Evolutionary conservation across 345 rosid genomes (phyloP), one percentile per base, ranked within the genome.

Genomic region (Erysimum cheiranthoides): DNA sequence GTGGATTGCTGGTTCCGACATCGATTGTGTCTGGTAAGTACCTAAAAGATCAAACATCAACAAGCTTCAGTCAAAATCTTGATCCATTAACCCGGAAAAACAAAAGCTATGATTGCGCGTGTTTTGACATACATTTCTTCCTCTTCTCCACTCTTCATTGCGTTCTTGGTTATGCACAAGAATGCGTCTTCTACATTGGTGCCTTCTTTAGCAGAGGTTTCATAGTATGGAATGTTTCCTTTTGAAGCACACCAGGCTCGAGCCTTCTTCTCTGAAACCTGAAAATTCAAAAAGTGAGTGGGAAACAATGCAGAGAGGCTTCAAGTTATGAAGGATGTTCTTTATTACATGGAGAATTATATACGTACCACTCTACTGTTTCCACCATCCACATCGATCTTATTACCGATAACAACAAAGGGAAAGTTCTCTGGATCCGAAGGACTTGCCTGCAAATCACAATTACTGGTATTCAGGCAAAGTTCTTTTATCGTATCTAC

Each of bases 121-220:
- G 66, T 64, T 35, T 51, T 64, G 51, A 79, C 98, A 84, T 83
- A 93, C 97, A 87, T 78, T 68, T 93, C 98, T 81, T 93, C 98
- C 81, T 91, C 93, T 14, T 93, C 96, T 52, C 87, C 96, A 80
- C 86, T 91, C 82, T 88, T 91, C 49, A 93, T 88, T 27, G 97
- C 97, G 69, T 93, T 79, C 82, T 86, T 90, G 30, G 98, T 93
- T 82, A 93, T 89, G 75, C 94, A 88, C 62, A 87, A 75, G 82
- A 93, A 93, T 32, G 94, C 97, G 66, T 86, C 96, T 49, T 93
- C 98, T 16, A 93, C 98, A 70, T 93, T 91, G 77, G 86, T 84
- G 51, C 98, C 98, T 83, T 91, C 98, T 74, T 91, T 93, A 17
- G 97, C 97, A 38, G 97, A 91, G 43, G 98, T 93, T 81, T 93